Conservation (phyloP, 176 grass and related monocot species). For the Carex kokanica region DNA sequence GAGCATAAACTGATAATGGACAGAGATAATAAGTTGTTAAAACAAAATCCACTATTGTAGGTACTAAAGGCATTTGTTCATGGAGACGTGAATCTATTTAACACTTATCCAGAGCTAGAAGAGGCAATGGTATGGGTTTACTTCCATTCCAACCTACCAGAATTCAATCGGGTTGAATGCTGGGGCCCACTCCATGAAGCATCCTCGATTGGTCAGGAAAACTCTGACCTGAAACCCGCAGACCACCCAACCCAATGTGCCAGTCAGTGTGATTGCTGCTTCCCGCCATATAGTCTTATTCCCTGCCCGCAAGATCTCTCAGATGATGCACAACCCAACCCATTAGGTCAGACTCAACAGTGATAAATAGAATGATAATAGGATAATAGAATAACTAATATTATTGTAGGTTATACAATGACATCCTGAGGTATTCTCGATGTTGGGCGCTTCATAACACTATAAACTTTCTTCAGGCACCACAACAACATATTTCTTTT, state of each 20-base stretch:
- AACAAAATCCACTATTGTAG: conserved; percentile 21
- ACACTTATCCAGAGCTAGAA: conserved; percentile 74
- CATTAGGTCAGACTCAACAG: conserved; percentile 27
- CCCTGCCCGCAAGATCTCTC: conserved; percentile 58
- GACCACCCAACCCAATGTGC: conserved; percentile 37
- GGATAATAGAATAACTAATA: background rate
- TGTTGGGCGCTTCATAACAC: background rate
- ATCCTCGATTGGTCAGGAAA: conserved; percentile 28
- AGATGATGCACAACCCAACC: background rate
- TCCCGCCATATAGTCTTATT: conserved; percentile 72
- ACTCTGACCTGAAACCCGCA: background rate
- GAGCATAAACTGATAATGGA: background rate
- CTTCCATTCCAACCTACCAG: conserved; percentile 82
- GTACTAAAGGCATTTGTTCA: conserved; percentile 96
- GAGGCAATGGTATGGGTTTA: conserved; percentile 96
- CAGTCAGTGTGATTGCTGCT: conserved; percentile 84
- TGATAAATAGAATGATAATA: background rate
- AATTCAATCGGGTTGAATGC: conserved; percentile 88
- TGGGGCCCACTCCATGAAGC: conserved; percentile 86
- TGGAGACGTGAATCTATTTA: conserved; percentile 76
- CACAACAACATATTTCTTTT: background rate
- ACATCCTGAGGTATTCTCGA: background rate
- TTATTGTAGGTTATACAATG: background rate
- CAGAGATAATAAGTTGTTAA: background rate
- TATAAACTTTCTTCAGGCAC: background rate